phyloP scores from a whole-genome alignment of 345 rosid species.

The Conringia planisiliqua region DNA sequence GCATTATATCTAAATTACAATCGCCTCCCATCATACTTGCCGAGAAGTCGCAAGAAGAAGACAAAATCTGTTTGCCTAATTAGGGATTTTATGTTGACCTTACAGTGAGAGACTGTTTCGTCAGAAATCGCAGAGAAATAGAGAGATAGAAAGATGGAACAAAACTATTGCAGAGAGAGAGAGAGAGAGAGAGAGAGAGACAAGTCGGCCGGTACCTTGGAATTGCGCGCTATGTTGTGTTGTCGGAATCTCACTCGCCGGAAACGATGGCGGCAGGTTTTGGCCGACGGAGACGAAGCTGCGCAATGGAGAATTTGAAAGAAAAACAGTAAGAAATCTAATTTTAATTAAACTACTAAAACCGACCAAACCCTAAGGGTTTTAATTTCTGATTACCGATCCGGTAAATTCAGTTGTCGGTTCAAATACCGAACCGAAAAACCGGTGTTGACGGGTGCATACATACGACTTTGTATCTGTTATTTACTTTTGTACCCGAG shows the following conservation, averaged over 20 bases:
- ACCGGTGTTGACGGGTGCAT: too few relatives aligned
- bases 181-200: not conserved
- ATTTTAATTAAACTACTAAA: too few relatives aligned
- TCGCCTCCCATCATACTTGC: conserved; percentile 38
- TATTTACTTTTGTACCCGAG: too few relatives aligned
- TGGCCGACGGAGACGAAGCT: too few relatives aligned
- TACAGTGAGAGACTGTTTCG: not conserved
- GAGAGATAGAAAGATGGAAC: too few relatives aligned
- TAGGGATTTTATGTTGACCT: not conserved
- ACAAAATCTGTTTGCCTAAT: not conserved
- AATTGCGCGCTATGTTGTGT: not conserved
- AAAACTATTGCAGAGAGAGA: not conserved
- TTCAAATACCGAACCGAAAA: too few relatives aligned
- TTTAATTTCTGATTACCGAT: too few relatives aligned
- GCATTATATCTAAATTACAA: conserved; percentile 56
- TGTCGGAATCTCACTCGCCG: not conserved
- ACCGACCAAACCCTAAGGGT: too few relatives aligned
- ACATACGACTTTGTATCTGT: too few relatives aligned
- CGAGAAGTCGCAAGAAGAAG: not conserved
- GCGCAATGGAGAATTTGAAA: too few relatives aligned
- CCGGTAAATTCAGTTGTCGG: too few relatives aligned
- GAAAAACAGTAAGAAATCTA: too few relatives aligned
- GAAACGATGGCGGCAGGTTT: not conserved
- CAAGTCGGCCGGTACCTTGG: not conserved
- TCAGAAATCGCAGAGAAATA: not conserved